A percentile compares a stretch with the other conserved stretches of the same genome.
phyloP scores from a whole-genome alignment of 306 rosid genomes.

The Cucurbita maxima region DNA sequence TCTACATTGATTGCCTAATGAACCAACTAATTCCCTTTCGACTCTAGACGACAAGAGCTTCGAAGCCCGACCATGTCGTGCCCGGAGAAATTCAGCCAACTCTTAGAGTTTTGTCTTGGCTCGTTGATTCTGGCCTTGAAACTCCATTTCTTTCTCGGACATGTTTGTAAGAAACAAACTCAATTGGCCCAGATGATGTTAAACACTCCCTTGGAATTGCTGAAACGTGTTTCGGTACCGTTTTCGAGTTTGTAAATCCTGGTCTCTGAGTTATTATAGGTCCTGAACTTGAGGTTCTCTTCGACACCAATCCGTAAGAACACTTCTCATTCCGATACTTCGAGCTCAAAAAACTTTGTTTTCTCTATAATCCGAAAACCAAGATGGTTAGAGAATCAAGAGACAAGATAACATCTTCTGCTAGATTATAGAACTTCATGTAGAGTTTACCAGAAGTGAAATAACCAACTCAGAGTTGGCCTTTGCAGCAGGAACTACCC shows the following conservation, averaged over 20 bases:
- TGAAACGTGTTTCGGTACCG: slow-evolving; percentile 20
- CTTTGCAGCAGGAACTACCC: slow-evolving; percentile 17
- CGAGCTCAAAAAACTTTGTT: slow-evolving; percentile 22
- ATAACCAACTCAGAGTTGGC: slow-evolving; percentile 16
- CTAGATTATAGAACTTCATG: background rate
- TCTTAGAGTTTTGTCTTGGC: background rate
- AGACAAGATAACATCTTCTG: background rate
- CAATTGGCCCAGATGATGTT: slow-evolving; percentile 7
- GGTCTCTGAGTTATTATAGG: slow-evolving; percentile 38
- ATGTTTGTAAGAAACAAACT: background rate
- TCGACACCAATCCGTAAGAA: slow-evolving; percentile 18
- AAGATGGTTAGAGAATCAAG: background rate
- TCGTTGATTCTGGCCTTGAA: background rate
- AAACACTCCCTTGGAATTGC: slow-evolving; percentile 23
- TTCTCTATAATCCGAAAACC: slow-evolving; percentile 25
- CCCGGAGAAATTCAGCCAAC: background rate
- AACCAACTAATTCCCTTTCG: slow-evolving; percentile 23
- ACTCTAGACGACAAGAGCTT: slow-evolving; percentile 10
- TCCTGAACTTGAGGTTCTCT: slow-evolving; percentile 52
- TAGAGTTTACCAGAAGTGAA: slow-evolving; percentile 33
- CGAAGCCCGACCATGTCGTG: too few species aligned
- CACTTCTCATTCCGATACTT: slow-evolving; percentile 13
- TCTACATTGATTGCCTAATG: slow-evolving; percentile 42
- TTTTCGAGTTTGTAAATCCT: slow-evolving; percentile 27
- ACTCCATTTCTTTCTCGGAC: background rate